Evolutionary conservation across 78 protist species (phyloP), one percentile per base, ranked within the genome.

Genomic region (Guillardia theta): DNA sequence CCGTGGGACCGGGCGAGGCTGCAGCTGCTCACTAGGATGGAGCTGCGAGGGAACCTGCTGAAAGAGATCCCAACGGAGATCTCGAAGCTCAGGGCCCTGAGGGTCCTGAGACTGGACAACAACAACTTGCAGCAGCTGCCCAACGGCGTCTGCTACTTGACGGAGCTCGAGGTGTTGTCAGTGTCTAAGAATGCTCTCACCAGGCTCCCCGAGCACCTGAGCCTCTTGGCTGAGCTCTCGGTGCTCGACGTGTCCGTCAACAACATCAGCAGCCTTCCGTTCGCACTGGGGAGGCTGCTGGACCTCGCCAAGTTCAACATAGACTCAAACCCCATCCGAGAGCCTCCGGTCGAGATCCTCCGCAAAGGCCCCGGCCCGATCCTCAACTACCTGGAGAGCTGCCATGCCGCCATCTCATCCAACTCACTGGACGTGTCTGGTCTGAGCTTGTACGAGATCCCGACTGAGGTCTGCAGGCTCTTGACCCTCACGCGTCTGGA

Each of bases 1-100:
- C 36, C 83, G 41, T 70, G 83, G 83, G 83, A 70, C n/a, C n/a
- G n/a, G n/a, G n/a, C n/a, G n/a, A n/a, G n/a, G 45, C 83, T 70
- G 8, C 15, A 43, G 21, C 36, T 24, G 36, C 83, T 70, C 41
- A 70, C 33, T 36, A 70, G 45, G 21, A 4, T 70, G 41, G 4
- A 12, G 45, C 41, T 70, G 1, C 9, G 83, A 70, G 83, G 83
- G 1, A 70, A 70, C 41, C 83, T 36, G 41, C n/a, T 70, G 46
- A 22, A 70, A 4, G 36, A 36, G 10, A 4, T 70, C 46, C 41
- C 41, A 43, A 0, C 83, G 10, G 90, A 22, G 50, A 41, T 80
- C 53, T 27, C 45, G 4, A n/a, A 36, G 53, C 90, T 80, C 50
- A 18, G 4, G 53, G 8, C 53, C 22, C 90, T 80, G 9, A 44